These are phyloP conservation scores for Elaeis oleifera DNA, from an alignment of 202 grass and related monocot genomes.

Conservation along the genomic window DNA sequence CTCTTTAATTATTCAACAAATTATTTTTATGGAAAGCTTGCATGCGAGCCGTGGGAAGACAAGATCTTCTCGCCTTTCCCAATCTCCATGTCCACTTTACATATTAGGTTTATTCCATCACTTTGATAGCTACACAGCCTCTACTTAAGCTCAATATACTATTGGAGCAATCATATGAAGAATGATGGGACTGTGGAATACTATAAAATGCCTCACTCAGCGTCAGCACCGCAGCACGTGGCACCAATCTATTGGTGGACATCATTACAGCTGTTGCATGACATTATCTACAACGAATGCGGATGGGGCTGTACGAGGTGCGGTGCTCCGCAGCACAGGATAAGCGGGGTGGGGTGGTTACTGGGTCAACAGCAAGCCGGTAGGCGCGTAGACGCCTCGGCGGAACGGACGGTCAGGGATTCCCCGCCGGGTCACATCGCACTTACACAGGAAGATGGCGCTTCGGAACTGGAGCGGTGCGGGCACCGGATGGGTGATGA, in stretches of 20 bases:
- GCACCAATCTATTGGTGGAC: background rate
- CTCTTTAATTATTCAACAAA: background rate
- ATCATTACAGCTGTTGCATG: background rate
- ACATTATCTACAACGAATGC: too few species aligned
- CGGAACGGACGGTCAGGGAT: too few species aligned
- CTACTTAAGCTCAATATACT: background rate
- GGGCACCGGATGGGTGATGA: too few species aligned
- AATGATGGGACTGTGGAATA: background rate
- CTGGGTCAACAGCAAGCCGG: too few species aligned
- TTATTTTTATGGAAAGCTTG: background rate
- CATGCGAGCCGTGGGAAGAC: background rate
- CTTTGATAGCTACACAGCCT: background rate
- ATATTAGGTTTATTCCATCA: background rate
- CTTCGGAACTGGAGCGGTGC: too few species aligned
- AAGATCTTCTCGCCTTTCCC: background rate
- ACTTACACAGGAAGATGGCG: too few species aligned
- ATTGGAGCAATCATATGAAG: slow-evolving; percentile 1
- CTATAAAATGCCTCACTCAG: background rate
- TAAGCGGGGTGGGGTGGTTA: too few species aligned
- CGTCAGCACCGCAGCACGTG: background rate
- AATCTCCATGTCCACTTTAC: background rate
- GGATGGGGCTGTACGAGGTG: too few species aligned
- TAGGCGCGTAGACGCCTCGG: too few species aligned
- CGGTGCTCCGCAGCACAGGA: too few species aligned
- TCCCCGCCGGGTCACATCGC: too few species aligned